These are phyloP conservation scores for Paraphaeosphaeria minitans DNA, from an alignment of 2,329 filamentous ascomycete genomes.

Conservation along the genomic window DNA sequence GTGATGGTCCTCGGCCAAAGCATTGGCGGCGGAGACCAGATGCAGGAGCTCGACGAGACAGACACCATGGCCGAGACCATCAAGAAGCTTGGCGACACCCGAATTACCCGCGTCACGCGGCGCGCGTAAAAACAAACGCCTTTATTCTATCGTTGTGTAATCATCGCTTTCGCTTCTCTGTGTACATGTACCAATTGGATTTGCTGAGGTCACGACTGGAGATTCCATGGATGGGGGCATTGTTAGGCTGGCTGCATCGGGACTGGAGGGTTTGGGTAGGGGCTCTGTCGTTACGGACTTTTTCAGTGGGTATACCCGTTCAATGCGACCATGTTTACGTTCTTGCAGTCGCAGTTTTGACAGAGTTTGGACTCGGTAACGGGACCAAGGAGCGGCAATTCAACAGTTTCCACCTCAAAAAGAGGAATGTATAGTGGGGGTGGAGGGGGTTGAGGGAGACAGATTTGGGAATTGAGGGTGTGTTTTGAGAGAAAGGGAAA, in stretches of 20 bases:
- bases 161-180: not conserved
- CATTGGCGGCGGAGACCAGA: constrained; percentile 88
- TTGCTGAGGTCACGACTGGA: not conserved
- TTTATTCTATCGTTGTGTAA: not conserved
- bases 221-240: not conserved
- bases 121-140: not conserved
- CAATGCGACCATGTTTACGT: constrained; percentile 9
- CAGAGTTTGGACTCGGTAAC: too few species aligned
- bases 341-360: not conserved
- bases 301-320: constrained; percentile 9
- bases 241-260: not conserved
- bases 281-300: not conserved
- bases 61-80: constrained; percentile 74
- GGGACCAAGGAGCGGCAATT: too few species aligned
- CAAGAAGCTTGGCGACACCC: constrained; percentile 73
- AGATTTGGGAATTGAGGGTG: too few species aligned
- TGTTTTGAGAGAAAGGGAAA: too few species aligned
- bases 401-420: too few species aligned
- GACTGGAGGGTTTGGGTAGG: not conserved
- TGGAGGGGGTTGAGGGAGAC: too few species aligned
- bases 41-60: constrained; percentile 67
- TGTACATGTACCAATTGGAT: constrained; percentile 1
- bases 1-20: constrained; percentile 85
- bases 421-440: too few species aligned
- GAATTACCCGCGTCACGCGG: constrained; percentile 50